Percentiles rank a stretch among this genome's conserved stretches.
phyloP scores from a whole-genome alignment of 257 asterid species.

The Fraxinus cuspidata region DNA sequence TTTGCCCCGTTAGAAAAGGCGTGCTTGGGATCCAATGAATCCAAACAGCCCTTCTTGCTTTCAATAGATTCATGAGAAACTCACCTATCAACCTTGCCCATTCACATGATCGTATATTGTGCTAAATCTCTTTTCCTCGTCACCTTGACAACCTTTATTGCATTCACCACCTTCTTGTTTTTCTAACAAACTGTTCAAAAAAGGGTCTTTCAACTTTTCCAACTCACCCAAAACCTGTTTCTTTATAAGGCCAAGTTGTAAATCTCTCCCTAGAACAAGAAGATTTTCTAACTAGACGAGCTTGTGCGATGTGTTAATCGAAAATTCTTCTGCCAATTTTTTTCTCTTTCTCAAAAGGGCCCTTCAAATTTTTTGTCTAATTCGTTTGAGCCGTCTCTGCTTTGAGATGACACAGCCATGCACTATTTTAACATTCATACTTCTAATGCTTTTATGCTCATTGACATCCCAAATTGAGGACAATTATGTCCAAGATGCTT shows the following conservation, averaged over 20 bases:
- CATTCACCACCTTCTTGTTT: constrained; percentile 57
- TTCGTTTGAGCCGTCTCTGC: background rate
- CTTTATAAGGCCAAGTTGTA: constrained; percentile 23
- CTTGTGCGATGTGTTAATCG: background rate
- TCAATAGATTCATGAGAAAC: constrained; percentile 28
- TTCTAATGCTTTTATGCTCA: constrained; percentile 21
- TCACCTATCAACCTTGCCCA: constrained; percentile 30
- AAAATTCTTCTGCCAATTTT: background rate
- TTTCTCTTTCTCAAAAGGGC: background rate
- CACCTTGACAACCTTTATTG: constrained; percentile 38
- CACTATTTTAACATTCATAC: background rate
- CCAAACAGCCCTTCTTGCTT: background rate
- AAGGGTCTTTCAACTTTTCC: constrained; percentile 22
- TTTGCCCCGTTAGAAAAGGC: background rate
- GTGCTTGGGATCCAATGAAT: background rate
- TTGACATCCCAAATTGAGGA: constrained; percentile 17
- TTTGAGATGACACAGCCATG: constrained; percentile 20
- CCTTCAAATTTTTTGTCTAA: background rate
- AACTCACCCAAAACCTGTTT: constrained; percentile 19
- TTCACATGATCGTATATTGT: constrained; percentile 41
- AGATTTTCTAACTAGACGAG: background rate
- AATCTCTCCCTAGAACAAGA: constrained; percentile 8
- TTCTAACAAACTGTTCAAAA: constrained; percentile 28
- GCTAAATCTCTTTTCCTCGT: constrained; percentile 13
- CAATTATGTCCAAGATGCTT: constrained; percentile 50